Percentiles rank a stretch among this genome's conserved stretches.
Evolutionary conservation across 345 rosid species (phyloP).

Genomic region (Pugionium cornutum): DNA sequence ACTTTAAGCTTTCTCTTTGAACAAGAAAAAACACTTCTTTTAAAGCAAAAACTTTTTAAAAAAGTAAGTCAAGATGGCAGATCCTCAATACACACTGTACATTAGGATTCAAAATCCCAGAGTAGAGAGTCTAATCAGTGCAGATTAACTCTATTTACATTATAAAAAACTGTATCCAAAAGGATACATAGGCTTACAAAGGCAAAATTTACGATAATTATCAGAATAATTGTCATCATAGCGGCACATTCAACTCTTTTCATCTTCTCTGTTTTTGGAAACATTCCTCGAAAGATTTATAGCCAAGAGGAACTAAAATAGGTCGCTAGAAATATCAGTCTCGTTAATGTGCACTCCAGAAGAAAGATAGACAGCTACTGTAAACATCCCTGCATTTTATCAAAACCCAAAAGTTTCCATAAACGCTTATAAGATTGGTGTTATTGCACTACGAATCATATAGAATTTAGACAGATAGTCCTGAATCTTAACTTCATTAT

Average conservation of each 20-base stretch:
- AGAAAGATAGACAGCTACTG: conserved; percentile 55
- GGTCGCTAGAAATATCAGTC: conserved; percentile 12
- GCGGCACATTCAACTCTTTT: background rate
- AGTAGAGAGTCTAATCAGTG: conserved; percentile 6
- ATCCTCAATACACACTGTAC: conserved; percentile 14
- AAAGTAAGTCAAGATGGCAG: background rate
- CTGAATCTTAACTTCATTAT: background rate
- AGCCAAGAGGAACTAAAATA: conserved; percentile 4
- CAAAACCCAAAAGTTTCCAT: conserved; percentile 11
- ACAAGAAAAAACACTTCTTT: background rate
- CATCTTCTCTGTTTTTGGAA: conserved; percentile 16
- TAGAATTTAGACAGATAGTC: conserved; percentile 7
- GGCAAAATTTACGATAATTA: background rate
- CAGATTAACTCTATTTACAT: conserved; percentile 22
- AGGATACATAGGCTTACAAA: conserved; percentile 1
- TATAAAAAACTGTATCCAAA: background rate
- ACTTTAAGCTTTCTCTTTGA: too few species aligned
- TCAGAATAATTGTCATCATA: conserved; percentile 22
- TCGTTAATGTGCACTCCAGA: conserved; percentile 32
- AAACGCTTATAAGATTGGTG: background rate
- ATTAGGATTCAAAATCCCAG: conserved; percentile 27
- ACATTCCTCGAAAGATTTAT: conserved; percentile 16
- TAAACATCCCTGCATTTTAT: conserved; percentile 46
- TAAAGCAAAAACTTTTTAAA: too few species aligned
- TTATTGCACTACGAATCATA: background rate